Conservation (phyloP, 2,329 filamentous ascomycete genomes). For the Didymella segeticola region DNA sequence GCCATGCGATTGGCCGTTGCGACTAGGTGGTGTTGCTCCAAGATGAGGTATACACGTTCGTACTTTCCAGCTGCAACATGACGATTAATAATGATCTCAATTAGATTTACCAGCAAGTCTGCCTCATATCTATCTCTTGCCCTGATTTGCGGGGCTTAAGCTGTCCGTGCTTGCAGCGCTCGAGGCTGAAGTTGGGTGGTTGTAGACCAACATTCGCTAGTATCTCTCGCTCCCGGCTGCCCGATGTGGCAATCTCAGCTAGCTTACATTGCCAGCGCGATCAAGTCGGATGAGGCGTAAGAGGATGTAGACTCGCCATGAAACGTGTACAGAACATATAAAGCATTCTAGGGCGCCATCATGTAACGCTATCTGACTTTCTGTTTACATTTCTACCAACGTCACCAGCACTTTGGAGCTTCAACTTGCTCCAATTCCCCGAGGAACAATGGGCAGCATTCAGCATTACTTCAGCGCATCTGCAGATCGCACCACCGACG, state of each 20-base stretch:
- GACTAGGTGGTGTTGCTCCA: no score
- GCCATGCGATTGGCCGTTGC: conserved; percentile 8
- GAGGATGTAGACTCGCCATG: background rate
- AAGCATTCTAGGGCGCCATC: background rate
- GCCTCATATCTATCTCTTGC: no score
- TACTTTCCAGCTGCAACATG: no score
- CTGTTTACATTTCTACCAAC: background rate
- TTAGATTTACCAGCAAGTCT: no score
- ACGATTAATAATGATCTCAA: no score
- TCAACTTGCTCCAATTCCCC: background rate
- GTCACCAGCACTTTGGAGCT: background rate
- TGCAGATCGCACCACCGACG: background rate
- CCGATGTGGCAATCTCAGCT: background rate
- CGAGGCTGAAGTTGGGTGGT: background rate
- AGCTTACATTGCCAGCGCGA: background rate
- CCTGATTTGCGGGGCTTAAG: no score
- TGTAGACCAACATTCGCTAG: background rate
- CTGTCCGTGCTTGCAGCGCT: background rate
- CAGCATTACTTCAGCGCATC: background rate
- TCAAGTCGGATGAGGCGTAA: background rate
- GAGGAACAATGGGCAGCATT: background rate
- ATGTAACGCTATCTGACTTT: background rate
- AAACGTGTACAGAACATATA: background rate
- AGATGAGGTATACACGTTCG: no score
- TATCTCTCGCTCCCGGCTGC: conserved; percentile 7